Evolutionary conservation across 345 rosid species (phyloP).

Genomic region (Bretschneidera sinensis): DNA sequence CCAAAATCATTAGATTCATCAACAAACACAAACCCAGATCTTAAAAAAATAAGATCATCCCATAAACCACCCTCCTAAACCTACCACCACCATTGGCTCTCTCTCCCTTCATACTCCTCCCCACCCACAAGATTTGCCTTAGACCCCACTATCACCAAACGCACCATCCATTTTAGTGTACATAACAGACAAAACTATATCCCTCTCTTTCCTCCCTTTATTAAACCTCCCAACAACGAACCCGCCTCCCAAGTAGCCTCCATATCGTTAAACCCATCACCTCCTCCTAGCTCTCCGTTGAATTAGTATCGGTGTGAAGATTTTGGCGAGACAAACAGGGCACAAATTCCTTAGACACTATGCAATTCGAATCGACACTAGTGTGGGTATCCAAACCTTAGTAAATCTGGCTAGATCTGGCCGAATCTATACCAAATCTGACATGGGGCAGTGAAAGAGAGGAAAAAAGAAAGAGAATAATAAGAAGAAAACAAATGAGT

Average conservation of each 20-base stretch:
- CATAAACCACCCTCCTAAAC: constrained; percentile 52
- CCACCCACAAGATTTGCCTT: constrained; percentile 48
- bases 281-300: constrained; percentile 6
- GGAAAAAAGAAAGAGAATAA: too few relatives aligned
- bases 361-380: too few relatives aligned
- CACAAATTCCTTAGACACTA: constrained; percentile 81
- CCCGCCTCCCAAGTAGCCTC: constrained; percentile 83
- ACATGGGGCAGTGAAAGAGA: too few relatives aligned
- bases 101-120: constrained; percentile 22
- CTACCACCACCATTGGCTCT: constrained; percentile 37
- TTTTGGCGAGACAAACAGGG: constrained; percentile 70
- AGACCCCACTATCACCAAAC: constrained; percentile 33
- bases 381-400: too few relatives aligned
- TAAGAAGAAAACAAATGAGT: too few relatives aligned
- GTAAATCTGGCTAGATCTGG: too few relatives aligned
- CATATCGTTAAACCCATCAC: constrained; percentile 66
- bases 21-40: constrained; percentile 42
- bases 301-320: constrained; percentile 39
- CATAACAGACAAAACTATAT: constrained; percentile 48
- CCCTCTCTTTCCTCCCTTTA: constrained; percentile 33
- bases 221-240: constrained; percentile 75
- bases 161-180: constrained; percentile 71
- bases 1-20: constrained; percentile 15
- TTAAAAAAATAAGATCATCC: constrained; percentile 51
- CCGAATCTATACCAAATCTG: too few relatives aligned